Percentiles rank a stretch among this genome's conserved stretches.
phyloP scores from a whole-genome alignment of 176 grass and related monocot species.

The Hordeum vulgare region DNA sequence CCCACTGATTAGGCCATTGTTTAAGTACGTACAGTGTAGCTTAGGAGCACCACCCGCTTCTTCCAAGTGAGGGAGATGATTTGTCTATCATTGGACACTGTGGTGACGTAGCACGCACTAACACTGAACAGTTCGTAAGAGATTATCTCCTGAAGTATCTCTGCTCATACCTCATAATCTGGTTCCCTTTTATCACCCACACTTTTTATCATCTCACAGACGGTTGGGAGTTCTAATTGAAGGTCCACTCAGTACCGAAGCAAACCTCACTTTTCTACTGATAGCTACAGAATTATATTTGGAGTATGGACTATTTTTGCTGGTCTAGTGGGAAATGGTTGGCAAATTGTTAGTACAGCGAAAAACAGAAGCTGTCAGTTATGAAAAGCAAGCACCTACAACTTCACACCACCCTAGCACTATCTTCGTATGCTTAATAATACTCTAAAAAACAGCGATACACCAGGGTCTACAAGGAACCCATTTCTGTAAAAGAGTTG shows the following conservation, averaged over 20 bases:
- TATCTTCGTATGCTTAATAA: background rate
- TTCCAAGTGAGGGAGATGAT: background rate
- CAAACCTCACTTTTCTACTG: background rate
- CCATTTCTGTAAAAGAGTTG: constrained; percentile 83
- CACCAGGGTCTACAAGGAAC: constrained; percentile 65
- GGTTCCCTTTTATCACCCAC: too few species aligned
- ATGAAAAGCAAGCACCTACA: constrained; percentile 51
- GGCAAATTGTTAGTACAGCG: constrained; percentile 74
- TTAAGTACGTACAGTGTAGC: background rate
- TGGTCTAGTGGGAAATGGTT: constrained; percentile 80
- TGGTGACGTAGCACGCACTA: background rate
- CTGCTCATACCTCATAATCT: too few species aligned
- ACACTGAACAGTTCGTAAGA: too few species aligned
- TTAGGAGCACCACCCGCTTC: background rate
- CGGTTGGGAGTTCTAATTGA: background rate
- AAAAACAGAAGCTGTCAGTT: constrained; percentile 71
- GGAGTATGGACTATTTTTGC: constrained; percentile 4
- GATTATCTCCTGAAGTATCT: too few species aligned
- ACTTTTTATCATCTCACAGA: too few species aligned
- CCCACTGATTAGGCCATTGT: background rate
- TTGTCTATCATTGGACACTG: background rate
- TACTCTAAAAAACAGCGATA: background rate
- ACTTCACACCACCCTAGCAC: background rate
- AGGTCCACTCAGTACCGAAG: constrained; percentile 18
- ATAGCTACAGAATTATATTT: background rate